Percentiles rank a stretch among this genome's conserved stretches.
phyloP scores from a whole-genome alignment of 2,329 filamentous ascomycete species.

The Alternaria arbusti region DNA sequence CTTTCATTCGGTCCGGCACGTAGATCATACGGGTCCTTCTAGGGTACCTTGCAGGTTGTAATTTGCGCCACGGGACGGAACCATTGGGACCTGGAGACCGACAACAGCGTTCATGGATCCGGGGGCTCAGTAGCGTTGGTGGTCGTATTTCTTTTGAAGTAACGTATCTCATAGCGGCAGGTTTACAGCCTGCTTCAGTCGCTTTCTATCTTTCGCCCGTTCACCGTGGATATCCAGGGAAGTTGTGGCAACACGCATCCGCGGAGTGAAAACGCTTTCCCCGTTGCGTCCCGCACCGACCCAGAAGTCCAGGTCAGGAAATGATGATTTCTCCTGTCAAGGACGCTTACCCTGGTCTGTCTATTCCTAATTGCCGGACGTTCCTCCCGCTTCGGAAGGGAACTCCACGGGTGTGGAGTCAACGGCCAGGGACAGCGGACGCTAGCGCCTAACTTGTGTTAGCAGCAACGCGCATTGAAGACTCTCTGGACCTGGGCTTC shows the following conservation, averaged over 20 bases:
- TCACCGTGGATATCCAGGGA: neutral
- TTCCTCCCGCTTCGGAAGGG: slow-evolving; percentile 12
- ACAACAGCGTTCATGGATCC: neutral
- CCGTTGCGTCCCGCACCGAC: slow-evolving; percentile 2
- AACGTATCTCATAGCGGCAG: neutral
- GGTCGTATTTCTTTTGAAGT: neutral
- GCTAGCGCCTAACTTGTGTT: neutral
- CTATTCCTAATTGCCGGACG: slow-evolving; percentile 7
- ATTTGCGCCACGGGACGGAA: slow-evolving; percentile 1
- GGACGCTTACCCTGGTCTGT: slow-evolving; percentile 2
- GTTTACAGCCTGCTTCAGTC: neutral
- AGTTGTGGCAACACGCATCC: neutral
- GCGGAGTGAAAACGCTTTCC: slow-evolving; percentile 3
- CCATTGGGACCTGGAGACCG: neutral
- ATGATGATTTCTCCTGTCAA: slow-evolving; percentile 7
- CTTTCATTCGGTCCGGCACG: neutral
- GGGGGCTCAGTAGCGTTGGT: neutral
- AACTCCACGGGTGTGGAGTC: slow-evolving; percentile 9
- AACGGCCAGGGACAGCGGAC: slow-evolving; percentile 7
- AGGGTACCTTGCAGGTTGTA: slow-evolving; percentile 1
- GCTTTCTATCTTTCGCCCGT: neutral
- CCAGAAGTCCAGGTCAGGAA: neutral
- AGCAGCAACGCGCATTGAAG: slow-evolving; percentile 7
- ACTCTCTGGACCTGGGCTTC: neutral
- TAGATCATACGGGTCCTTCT: slow-evolving; percentile 4